A percentile compares a stretch with the other conserved stretches of the same genome.
These are phyloP conservation scores for Lachnellula subtilissima DNA, from an alignment of 2,329 filamentous ascomycete genomes.

Conservation along the genomic window DNA sequence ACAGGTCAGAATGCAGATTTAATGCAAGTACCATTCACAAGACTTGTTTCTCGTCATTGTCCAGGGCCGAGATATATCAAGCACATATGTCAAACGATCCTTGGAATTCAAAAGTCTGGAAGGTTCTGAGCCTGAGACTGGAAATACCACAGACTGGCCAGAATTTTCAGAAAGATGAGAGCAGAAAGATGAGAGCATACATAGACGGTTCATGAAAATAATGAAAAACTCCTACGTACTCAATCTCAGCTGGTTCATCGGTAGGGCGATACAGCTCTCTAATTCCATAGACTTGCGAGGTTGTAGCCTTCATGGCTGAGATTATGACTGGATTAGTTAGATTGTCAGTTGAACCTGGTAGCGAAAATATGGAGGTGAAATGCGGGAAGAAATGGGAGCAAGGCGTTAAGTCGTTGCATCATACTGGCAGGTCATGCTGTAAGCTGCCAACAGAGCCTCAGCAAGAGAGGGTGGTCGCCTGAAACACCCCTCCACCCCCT, in stretches of 20 bases:
- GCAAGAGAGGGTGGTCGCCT: neutral
- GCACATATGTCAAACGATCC: no score
- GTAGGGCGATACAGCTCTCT: neutral
- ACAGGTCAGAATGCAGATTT: no score
- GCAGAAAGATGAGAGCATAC: neutral
- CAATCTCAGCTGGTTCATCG: neutral
- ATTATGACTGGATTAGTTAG: neutral
- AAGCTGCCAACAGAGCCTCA: no score
- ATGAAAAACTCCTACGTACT: neutral
- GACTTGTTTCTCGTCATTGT: no score
- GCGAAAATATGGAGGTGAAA: no score
- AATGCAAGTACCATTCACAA: no score
- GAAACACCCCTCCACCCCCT: neutral
- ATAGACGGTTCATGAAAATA: neutral
- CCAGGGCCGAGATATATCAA: no score
- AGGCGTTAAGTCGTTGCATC: neutral
- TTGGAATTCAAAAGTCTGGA: no score
- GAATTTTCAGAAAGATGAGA: neutral
- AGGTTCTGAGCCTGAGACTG: no score
- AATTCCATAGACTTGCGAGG: conserved; percentile 26
- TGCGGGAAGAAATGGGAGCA: neutral
- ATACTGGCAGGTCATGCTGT: no score
- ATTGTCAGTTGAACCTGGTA: neutral
- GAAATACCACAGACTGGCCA: neutral
- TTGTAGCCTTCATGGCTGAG: neutral